phyloP scores from a whole-genome alignment of 1,284 basidiomycete species.

The Tilletiaria anomala region DNA sequence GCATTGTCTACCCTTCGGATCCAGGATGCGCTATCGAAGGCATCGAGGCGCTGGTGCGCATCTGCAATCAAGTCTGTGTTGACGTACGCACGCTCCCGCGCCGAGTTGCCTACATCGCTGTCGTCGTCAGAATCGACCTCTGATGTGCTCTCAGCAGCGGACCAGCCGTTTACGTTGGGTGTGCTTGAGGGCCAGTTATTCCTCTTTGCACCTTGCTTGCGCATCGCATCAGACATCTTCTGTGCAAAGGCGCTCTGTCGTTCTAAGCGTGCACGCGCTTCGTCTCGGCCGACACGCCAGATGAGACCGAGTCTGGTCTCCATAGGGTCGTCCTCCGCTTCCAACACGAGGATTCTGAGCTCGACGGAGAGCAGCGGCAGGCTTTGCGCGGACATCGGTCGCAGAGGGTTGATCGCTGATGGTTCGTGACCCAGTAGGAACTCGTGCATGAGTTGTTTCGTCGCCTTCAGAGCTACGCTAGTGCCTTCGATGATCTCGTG shows the following conservation, averaged over 20 bases:
- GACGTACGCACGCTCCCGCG: no score
- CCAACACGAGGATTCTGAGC: slow-evolving; percentile 44
- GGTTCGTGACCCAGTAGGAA: slow-evolving; percentile 35
- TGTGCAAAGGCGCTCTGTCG: slow-evolving; percentile 67
- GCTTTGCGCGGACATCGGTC: neutral
- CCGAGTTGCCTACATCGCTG: no score
- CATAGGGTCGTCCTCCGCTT: slow-evolving; percentile 76
- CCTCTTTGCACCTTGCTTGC: no score
- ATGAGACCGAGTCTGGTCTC: slow-evolving; percentile 68
- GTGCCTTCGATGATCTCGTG: slow-evolving; percentile 43
- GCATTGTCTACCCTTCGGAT: no score
- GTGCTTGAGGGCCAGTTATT: no score
- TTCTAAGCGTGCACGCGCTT: slow-evolving; percentile 57
- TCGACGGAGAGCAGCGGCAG: neutral
- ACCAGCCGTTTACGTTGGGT: no score
- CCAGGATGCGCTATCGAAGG: no score
- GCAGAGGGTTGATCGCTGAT: slow-evolving; percentile 16
- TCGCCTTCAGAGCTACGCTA: slow-evolving; percentile 40
- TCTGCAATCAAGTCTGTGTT: no score
- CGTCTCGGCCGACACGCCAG: slow-evolving; percentile 61
- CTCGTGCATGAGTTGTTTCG: slow-evolving; percentile 41
- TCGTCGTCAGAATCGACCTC: no score
- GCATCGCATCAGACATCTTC: no score
- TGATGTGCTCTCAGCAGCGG: no score
- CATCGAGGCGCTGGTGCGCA: no score